Evolutionary conservation across 169 alveolate genomes (phyloP).

Genomic region (Eimeria maxima): DNA sequence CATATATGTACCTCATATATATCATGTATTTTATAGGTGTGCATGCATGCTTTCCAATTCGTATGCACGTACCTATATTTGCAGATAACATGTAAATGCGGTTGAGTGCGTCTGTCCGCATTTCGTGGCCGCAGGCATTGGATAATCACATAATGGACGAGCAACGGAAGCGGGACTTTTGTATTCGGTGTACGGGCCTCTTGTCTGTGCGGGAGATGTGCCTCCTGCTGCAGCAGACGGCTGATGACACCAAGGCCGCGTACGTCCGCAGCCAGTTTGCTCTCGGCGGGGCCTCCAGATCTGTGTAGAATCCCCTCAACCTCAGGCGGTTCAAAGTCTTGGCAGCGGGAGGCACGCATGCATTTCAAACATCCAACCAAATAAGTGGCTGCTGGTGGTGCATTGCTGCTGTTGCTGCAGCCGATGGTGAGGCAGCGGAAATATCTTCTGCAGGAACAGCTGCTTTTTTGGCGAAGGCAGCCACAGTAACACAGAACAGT

Average conservation of each 20-base stretch:
- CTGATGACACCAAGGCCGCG: conserved; percentile 79
- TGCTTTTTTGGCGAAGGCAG: not conserved
- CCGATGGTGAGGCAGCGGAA: not conserved
- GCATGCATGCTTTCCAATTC: not conserved
- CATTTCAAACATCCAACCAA: not conserved
- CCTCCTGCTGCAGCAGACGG: conserved; percentile 74
- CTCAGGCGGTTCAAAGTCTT: not conserved
- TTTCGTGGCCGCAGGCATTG: conserved; percentile 20
- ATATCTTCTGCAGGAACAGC: not conserved
- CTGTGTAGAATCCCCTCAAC: not conserved
- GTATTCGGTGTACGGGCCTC: conserved; percentile 40
- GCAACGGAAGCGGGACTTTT: conserved; percentile 62
- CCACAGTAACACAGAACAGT: not conserved
- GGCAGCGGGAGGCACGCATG: not conserved
- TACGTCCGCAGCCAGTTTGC: conserved; percentile 75
- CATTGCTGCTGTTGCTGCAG: not conserved
- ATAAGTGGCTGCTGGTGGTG: not conserved
- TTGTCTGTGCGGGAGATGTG: conserved; percentile 68
- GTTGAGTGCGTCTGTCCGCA: not conserved
- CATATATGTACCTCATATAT: not conserved
- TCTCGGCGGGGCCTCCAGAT: conserved; percentile 35
- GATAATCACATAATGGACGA: conserved; percentile 55
- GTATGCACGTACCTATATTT: not conserved
- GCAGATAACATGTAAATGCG: not conserved
- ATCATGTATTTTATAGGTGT: not conserved